Evolutionary conservation across 176 grass and related monocot species (phyloP), one percentile per base, ranked within the genome.

Genomic region (Lolium rigidum): DNA sequence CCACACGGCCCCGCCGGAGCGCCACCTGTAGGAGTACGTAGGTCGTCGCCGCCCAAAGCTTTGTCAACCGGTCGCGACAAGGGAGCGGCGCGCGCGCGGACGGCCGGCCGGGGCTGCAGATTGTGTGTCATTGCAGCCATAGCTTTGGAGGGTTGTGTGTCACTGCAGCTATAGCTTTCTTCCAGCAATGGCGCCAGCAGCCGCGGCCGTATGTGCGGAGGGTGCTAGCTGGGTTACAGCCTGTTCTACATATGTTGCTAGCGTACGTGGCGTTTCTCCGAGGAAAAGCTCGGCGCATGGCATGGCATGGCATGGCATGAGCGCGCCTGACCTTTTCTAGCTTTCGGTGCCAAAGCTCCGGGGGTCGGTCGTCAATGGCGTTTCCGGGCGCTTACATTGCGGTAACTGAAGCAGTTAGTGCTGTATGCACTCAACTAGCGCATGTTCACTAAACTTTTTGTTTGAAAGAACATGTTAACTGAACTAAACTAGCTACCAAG

Each of bases 171-270:
- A 28, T 20, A 28, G 35, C n/a, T 56, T 62, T 80, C 55, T 16
- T 55, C 13, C 51, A 15, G 43, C 1, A 70, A 55, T 82, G 78
- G 58, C 86, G 65, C 82, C 20, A 76, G 78, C 79, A 51, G 24
- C 82, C 82, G 82, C 86, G 86, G 44, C 51, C 56, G 24, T 10
- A 17, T 4, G 35, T 4, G 55, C 76, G 12, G 9, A 14, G 13
- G 57, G 4, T 3, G 31, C 31, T 35, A 35, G 31, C 31, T 44
- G 41, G 41, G 41, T 8, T 44, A 7, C 41, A 44, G 41, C 31
- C 41, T 44, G 41, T 44, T 44, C 41, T 7, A 35, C 31, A 44
- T 44, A 44, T 44, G 5, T 5, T 44, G 76, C 52, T 58, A 56
- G 18, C 54, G 47, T 49, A 44, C 41, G 54, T 58, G 55, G 17